Evolutionary conservation across 1,284 basidiomycete species (phyloP).

Genomic region (Ceraceosorus guamensis): DNA sequence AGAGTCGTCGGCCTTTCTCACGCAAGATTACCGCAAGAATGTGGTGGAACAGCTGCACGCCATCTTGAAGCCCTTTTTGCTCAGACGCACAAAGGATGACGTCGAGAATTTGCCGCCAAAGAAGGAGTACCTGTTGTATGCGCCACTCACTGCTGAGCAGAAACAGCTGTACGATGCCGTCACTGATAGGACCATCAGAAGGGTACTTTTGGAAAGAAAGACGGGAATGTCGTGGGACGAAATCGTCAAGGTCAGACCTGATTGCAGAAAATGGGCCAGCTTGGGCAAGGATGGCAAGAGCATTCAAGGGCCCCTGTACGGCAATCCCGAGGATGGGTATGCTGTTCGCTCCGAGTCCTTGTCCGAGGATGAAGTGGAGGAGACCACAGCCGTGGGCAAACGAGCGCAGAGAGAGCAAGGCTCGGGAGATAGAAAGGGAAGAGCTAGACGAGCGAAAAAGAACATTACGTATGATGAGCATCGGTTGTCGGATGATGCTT

Average conservation of each 20-base stretch:
- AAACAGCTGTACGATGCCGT: slow-evolving; percentile 71
- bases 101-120: slow-evolving; percentile 44
- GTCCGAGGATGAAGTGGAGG: too few relatives aligned
- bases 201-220: slow-evolving; percentile 37
- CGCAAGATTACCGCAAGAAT: slow-evolving; percentile 27
- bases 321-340: neutral
- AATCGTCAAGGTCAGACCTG: slow-evolving; percentile 12
- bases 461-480: neutral
- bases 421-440: too few relatives aligned
- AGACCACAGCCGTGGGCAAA: too few relatives aligned
- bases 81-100: slow-evolving; percentile 39
- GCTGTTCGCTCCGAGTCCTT: too few relatives aligned
- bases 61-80: slow-evolving; percentile 44
- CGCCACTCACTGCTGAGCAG: slow-evolving; percentile 74
- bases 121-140: slow-evolving; percentile 67
- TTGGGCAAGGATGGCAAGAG: slow-evolving; percentile 10
- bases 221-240: slow-evolving; percentile 25
- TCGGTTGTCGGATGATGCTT: too few relatives aligned
- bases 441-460: slow-evolving; percentile 6
- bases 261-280: slow-evolving; percentile 11
- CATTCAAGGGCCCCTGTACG: slow-evolving; percentile 12
- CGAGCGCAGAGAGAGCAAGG: too few relatives aligned
- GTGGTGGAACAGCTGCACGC: slow-evolving; percentile 43
- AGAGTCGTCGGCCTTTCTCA: neutral
- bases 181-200: slow-evolving; percentile 29